phyloP scores from a whole-genome alignment of 1,284 basidiomycete species.

The Ganoderma lingzhi region DNA sequence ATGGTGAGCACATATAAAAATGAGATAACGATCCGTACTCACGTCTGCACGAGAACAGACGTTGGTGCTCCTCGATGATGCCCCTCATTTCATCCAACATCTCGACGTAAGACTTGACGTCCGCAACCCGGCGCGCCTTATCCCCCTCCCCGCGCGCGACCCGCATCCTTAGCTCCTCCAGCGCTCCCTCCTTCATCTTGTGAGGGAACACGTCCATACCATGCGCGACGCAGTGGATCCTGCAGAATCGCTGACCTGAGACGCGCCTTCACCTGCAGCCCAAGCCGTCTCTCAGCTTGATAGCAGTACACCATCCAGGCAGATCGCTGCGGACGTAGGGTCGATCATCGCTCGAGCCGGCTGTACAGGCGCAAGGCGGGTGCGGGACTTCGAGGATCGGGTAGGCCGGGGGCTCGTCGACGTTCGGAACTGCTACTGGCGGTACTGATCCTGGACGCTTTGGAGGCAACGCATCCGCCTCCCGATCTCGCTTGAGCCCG shows the following conservation, averaged over 20 bases:
- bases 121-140: background rate
- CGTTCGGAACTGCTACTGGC: background rate
- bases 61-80: background rate
- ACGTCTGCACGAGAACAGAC: background rate
- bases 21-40: background rate
- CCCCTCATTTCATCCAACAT: background rate
- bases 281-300: background rate
- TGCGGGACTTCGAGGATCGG: conserved; percentile 6
- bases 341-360: background rate
- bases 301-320: background rate
- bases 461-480: too few relatives aligned
- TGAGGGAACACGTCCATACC: background rate
- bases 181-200: background rate
- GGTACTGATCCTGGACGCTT: background rate
- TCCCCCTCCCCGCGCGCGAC: background rate
- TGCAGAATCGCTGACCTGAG: conserved; percentile 5
- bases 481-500: background rate
- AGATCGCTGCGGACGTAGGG: background rate
- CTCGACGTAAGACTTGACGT: background rate
- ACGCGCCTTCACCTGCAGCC: background rate
- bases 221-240: conserved; percentile 2
- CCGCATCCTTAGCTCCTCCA: background rate
- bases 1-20: background rate
- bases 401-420: background rate
- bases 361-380: background rate